These are phyloP conservation scores for Fagopyrum esculentum DNA, from an alignment of 148 eudicot species.

Conservation along the genomic window DNA sequence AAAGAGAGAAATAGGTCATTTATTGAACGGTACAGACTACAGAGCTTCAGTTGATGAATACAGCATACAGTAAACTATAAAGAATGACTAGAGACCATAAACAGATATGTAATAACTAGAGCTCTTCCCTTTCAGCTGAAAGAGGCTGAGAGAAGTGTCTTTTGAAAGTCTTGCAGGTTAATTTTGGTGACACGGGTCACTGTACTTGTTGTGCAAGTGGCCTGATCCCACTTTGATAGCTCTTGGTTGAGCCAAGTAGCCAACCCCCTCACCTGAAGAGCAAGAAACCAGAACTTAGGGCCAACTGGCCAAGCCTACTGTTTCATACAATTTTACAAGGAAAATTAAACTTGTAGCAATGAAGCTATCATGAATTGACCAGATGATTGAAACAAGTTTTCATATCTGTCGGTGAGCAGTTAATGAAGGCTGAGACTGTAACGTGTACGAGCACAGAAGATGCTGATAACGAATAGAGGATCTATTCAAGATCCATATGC, in stretches of 20 bases:
- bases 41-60: no score
- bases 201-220: neutral
- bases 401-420: neutral
- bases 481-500: neutral
- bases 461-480: neutral
- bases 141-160: neutral
- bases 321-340: neutral
- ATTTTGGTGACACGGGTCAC: neutral
- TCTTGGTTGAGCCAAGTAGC: neutral
- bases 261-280: neutral
- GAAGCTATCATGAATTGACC: neutral
- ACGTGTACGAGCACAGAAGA: neutral
- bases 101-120: no score
- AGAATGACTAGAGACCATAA: no score
- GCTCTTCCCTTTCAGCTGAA: neutral
- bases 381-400: neutral
- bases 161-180: neutral
- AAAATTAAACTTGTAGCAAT: neutral
- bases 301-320: neutral
- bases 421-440: neutral
- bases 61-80: no score
- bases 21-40: no score
- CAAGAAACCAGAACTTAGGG: neutral
- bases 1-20: no score
- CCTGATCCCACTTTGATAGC: neutral